Evolutionary conservation across 805 yeast genomes (phyloP).

Genomic region (Priceomyces haplophilus): DNA sequence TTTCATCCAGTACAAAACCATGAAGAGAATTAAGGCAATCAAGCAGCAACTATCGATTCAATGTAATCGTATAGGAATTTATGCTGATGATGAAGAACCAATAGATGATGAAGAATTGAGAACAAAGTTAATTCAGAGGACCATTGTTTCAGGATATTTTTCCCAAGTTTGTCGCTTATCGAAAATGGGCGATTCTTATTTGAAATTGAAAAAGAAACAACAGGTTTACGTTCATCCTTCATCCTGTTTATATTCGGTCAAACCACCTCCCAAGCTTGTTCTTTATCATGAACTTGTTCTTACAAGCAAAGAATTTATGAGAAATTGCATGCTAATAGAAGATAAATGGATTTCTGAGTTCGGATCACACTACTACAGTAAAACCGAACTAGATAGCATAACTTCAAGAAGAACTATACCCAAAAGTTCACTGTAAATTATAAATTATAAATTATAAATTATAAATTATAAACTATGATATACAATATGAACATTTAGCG

Average conservation of each 20-base stretch:
- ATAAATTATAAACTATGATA: too few species aligned
- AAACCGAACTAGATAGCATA: conserved; percentile 22
- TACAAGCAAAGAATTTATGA: conserved; percentile 86
- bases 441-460: background rate
- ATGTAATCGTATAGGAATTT: conserved; percentile 46
- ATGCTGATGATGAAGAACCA: conserved; percentile 18
- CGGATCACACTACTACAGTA: conserved; percentile 60
- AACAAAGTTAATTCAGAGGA: conserved; percentile 43
- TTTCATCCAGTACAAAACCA: conserved; percentile 70
- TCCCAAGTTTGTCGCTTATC: conserved; percentile 60
- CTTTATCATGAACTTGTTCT: conserved; percentile 80
- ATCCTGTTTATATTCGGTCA: conserved; percentile 58
- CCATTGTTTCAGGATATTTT: conserved; percentile 67
- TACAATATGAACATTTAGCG: conserved; percentile 6
- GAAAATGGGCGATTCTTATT: conserved; percentile 65
- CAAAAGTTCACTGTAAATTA: conserved; percentile 1
- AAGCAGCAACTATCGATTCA: conserved; percentile 64
- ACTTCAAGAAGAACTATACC: conserved; percentile 2
- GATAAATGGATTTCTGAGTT: conserved; percentile 71
- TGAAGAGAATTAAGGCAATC: conserved; percentile 66
- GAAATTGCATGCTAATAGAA: conserved; percentile 69
- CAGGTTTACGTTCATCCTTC: conserved; percentile 86
- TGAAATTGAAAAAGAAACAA: conserved; percentile 62
- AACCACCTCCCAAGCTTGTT: conserved; percentile 72
- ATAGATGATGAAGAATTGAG: conserved; percentile 14